These are phyloP conservation scores for Termitomyces sp. DNA, from an alignment of 768 basidiomycete species.

Conservation along the genomic window DNA sequence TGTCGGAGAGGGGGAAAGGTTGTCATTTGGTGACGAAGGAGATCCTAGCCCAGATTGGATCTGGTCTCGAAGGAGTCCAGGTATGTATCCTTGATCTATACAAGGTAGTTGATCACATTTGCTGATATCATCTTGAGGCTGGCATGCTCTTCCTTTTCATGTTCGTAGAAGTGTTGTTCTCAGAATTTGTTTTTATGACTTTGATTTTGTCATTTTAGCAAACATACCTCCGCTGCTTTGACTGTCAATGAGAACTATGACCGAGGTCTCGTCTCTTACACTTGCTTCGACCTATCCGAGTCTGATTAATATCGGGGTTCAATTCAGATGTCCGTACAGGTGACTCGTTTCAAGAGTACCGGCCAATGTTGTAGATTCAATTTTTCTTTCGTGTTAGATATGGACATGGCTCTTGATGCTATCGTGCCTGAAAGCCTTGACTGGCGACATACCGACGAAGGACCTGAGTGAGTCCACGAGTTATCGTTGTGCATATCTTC, in stretches of 20 bases:
- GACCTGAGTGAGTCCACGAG: slow-evolving; percentile 60
- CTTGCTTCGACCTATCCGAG: slow-evolving; percentile 25
- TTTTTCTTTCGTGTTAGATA: slow-evolving; percentile 44
- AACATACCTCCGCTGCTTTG: slow-evolving; percentile 74
- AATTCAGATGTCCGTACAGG: slow-evolving; percentile 30
- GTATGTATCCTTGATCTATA: slow-evolving; percentile 25
- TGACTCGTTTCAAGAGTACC: slow-evolving; percentile 4
- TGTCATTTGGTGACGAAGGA: slow-evolving; percentile 86
- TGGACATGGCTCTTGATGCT: slow-evolving; percentile 90
- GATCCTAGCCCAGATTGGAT: slow-evolving; percentile 57
- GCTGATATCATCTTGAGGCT: slow-evolving; percentile 35
- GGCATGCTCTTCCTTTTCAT: slow-evolving; percentile 91
- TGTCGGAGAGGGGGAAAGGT: slow-evolving; percentile 50
- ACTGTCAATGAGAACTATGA: slow-evolving; percentile 92
- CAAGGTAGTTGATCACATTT: neutral
- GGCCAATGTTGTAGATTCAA: neutral
- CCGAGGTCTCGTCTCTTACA: slow-evolving; percentile 47
- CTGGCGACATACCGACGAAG: slow-evolving; percentile 90
- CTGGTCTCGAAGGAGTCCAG: slow-evolving; percentile 65
- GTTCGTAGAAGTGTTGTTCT: slow-evolving; percentile 32
- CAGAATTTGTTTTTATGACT: neutral
- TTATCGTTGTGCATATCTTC: neutral
- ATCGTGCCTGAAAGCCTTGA: slow-evolving; percentile 80
- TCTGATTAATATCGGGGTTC: neutral
- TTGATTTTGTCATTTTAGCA: slow-evolving; percentile 15